phyloP scores from a whole-genome alignment of 2,329 filamentous ascomycete genomes.

The Exophiala sp. region DNA sequence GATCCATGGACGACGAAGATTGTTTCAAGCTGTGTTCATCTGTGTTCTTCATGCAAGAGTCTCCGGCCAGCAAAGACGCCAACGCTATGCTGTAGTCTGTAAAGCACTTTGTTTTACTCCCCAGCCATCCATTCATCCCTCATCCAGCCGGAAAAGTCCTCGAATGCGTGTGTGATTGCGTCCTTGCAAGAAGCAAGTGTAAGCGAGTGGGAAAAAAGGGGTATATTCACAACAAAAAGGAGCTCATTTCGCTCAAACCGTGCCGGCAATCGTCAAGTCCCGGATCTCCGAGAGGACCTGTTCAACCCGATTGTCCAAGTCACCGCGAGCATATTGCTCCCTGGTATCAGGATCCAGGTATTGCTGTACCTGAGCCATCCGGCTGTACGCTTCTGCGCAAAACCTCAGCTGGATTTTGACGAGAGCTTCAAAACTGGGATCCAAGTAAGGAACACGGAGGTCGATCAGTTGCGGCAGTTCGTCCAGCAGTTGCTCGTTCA shows the following conservation, averaged over 20 bases:
- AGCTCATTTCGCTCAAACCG: constrained; percentile 43
- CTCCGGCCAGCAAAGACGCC: constrained; percentile 8
- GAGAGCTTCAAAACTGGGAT: constrained; percentile 93
- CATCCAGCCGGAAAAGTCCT: constrained; percentile 7
- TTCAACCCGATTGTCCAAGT: constrained; percentile 85
- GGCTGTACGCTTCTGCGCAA: constrained; percentile 92
- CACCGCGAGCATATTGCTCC: constrained; percentile 91
- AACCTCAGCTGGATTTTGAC: constrained; percentile 98
- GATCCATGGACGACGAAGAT: not conserved
- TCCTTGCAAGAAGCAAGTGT: not conserved
- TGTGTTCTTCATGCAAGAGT: not conserved
- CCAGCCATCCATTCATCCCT: constrained; percentile 3
- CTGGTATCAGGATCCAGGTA: constrained; percentile 92
- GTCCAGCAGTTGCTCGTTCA: constrained; percentile 90
- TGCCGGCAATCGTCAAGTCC: constrained; percentile 83
- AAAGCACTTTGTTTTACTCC: constrained; percentile 7
- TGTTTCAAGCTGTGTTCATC: not conserved
- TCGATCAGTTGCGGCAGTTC: constrained; percentile 96
- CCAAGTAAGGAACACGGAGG: constrained; percentile 90
- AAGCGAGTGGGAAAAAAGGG: not conserved
- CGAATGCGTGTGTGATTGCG: constrained; percentile 1
- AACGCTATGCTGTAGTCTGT: constrained; percentile 17
- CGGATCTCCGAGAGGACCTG: constrained; percentile 95
- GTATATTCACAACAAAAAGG: not conserved
- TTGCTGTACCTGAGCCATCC: constrained; percentile 99